These are phyloP conservation scores for Elsinoe fawcettii DNA, from an alignment of 2,329 filamentous ascomycete genomes.

Conservation along the genomic window DNA sequence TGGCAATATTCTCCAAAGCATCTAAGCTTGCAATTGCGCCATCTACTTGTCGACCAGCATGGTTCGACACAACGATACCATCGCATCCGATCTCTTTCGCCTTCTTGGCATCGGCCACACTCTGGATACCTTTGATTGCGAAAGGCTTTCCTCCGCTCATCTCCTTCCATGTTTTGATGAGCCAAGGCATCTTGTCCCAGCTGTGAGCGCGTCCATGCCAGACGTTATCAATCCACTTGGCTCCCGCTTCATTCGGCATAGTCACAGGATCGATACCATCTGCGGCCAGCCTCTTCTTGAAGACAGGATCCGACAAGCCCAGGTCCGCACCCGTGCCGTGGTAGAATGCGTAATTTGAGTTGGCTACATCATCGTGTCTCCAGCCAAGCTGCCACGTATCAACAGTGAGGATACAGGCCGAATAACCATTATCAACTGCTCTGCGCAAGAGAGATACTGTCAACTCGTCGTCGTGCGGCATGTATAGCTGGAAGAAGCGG, in stretches of 20 bases:
- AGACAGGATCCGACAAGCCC: slow-evolving; percentile 53
- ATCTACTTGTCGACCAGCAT: slow-evolving; percentile 60
- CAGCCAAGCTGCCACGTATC: slow-evolving; percentile 59
- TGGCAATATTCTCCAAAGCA: slow-evolving; percentile 51
- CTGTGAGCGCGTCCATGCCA: slow-evolving; percentile 56
- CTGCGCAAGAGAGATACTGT: slow-evolving; percentile 49
- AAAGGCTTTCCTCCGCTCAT: slow-evolving; percentile 50
- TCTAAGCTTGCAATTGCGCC: slow-evolving; percentile 53
- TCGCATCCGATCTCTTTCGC: slow-evolving; percentile 55
- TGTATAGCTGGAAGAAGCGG: slow-evolving; percentile 57
- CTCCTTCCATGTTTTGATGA: slow-evolving; percentile 50
- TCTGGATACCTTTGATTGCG: slow-evolving; percentile 64
- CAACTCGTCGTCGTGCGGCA: slow-evolving; percentile 55
- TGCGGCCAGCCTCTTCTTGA: slow-evolving; percentile 46
- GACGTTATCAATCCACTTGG: slow-evolving; percentile 57
- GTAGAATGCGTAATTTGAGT: slow-evolving; percentile 56
- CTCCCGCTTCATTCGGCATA: slow-evolving; percentile 47
- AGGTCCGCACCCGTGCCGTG: slow-evolving; percentile 52
- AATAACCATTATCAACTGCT: slow-evolving; percentile 48
- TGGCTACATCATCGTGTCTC: slow-evolving; percentile 51
- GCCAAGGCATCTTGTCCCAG: slow-evolving; percentile 62
- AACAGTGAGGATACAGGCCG: slow-evolving; percentile 52
- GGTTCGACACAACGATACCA: slow-evolving; percentile 63
- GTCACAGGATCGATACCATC: slow-evolving; percentile 47
- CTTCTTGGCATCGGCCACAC: slow-evolving; percentile 53